A percentile compares a stretch with the other conserved stretches of the same genome.
Conservation (phyloP, 176 grass and related monocot species). For the Oryza meridionalis region DNA sequence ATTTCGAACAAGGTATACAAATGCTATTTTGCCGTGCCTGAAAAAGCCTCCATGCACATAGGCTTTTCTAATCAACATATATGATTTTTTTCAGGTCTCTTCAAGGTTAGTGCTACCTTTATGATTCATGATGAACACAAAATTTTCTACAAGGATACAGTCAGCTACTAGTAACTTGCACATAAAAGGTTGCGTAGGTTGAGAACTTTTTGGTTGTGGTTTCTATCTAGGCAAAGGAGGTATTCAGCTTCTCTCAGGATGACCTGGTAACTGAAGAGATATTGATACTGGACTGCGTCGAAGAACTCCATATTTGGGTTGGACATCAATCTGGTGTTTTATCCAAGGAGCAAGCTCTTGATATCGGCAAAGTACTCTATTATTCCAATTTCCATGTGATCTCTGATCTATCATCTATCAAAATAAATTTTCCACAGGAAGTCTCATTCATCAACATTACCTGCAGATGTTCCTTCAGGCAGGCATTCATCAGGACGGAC, state of each 20-base stretch:
- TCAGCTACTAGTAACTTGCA: background rate
- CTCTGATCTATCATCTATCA: background rate
- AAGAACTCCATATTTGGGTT: slow-evolving; percentile 79
- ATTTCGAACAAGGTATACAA: slow-evolving; percentile 60
- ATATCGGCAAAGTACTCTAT: slow-evolving; percentile 56
- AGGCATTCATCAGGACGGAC: slow-evolving; percentile 37
- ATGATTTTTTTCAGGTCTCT: slow-evolving; percentile 54
- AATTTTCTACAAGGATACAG: background rate
- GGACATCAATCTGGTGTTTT: slow-evolving; percentile 58
- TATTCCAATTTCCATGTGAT: background rate
- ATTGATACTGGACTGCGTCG: slow-evolving; percentile 68
- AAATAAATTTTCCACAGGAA: background rate
- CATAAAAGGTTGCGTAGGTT: background rate
- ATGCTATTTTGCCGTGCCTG: background rate
- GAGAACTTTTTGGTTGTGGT: background rate
- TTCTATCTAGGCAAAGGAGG: slow-evolving; percentile 71
- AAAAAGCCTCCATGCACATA: slow-evolving; percentile 21
- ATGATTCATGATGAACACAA: background rate
- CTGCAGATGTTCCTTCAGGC: slow-evolving; percentile 76
- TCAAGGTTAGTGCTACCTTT: slow-evolving; percentile 46
- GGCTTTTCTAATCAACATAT: slow-evolving; percentile 27
- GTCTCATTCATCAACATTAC: slow-evolving; percentile 27
- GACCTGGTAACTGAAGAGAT: slow-evolving; percentile 84
- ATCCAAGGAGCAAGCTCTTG: slow-evolving; percentile 59
- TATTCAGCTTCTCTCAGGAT: slow-evolving; percentile 90